Conservation (phyloP, 2,329 filamentous ascomycete species). For the Colletotrichum sp. region DNA sequence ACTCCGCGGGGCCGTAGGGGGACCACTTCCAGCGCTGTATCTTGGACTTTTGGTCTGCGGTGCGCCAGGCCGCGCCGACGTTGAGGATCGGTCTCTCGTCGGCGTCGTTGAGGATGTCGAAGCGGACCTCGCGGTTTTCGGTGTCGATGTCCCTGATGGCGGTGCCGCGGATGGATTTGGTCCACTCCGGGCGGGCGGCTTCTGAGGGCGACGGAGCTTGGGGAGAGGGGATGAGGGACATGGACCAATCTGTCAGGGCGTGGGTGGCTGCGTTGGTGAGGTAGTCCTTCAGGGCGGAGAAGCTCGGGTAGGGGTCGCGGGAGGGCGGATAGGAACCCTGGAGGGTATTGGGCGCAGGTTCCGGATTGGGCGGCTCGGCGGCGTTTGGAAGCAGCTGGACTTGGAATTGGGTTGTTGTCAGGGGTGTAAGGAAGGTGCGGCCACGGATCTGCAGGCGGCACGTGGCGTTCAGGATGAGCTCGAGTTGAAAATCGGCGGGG, state of each 20-base stretch:
- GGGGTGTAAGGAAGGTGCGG: constrained; percentile 47
- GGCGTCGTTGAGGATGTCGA: constrained; percentile 30
- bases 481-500: constrained; percentile 45
- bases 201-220: not conserved
- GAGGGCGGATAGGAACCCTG: constrained; percentile 46
- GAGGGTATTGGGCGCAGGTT: constrained; percentile 32
- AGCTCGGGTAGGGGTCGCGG: constrained; percentile 47
- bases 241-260: constrained; percentile 40
- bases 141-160: constrained; percentile 32
- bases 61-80: constrained; percentile 23
- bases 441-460: constrained; percentile 47
- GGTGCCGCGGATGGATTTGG: constrained; percentile 34
- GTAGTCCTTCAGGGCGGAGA: constrained; percentile 50
- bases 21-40: constrained; percentile 36
- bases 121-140: constrained; percentile 33
- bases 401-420: constrained; percentile 50
- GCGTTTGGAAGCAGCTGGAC: constrained; percentile 41
- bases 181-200: constrained; percentile 25
- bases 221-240: constrained; percentile 23
- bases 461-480: constrained; percentile 50
- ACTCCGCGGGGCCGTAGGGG: not conserved
- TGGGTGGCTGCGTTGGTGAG: constrained; percentile 47
- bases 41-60: constrained; percentile 13
- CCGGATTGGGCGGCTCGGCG: constrained; percentile 23
- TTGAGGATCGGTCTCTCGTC: constrained; percentile 22